Conservation (phyloP, 768 basidiomycete species). For the Lentinula sp. region DNA sequence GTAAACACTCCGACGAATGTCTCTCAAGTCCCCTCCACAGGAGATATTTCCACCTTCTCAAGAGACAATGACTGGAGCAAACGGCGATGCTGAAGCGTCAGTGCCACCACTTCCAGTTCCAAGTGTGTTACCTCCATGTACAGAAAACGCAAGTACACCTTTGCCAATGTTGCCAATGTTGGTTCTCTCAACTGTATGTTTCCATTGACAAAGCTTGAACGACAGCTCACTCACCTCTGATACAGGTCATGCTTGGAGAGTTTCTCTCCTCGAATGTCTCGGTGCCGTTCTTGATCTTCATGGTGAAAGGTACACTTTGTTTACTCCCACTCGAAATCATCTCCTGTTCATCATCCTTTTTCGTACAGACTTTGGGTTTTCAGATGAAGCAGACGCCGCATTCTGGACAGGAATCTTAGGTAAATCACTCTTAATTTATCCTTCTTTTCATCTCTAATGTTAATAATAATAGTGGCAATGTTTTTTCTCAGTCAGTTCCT, state of each 20-base stretch:
- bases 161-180: conserved; percentile 83
- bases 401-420: conserved; percentile 86
- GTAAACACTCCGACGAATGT: background rate
- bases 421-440: conserved; percentile 21
- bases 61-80: background rate
- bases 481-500: conserved; percentile 96
- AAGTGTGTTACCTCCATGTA: conserved; percentile 53
- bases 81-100: background rate
- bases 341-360: background rate
- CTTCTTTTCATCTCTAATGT: conserved; percentile 4
- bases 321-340: background rate
- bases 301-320: conserved; percentile 70
- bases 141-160: conserved; percentile 71
- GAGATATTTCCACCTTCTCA: background rate
- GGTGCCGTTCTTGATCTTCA: conserved; percentile 88
- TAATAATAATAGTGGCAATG: conserved; percentile 49
- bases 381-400: conserved; percentile 82
- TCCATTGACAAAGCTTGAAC: background rate
- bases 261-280: conserved; percentile 91
- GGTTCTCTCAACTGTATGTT: conserved; percentile 79
- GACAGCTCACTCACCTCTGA: conserved; percentile 3
- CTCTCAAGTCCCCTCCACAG: background rate
- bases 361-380: conserved; percentile 54
- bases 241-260: conserved; percentile 88
- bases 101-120: conserved; percentile 67